Evolutionary conservation across 2,329 filamentous ascomycete genomes (phyloP).

Genomic region (Leptographium procerum): DNA sequence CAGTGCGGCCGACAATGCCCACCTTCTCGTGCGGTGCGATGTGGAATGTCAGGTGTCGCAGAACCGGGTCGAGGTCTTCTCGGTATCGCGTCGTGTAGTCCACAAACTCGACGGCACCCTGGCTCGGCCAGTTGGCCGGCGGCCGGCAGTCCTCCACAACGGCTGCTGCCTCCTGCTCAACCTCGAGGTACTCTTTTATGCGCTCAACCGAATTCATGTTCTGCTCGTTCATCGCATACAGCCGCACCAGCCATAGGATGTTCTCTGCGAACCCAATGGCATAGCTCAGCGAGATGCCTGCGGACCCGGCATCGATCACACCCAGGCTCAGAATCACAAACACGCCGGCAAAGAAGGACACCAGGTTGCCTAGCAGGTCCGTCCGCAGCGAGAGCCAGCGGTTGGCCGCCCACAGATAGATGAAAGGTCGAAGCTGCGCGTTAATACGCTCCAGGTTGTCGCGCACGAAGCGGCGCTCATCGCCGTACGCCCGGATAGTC

Average conservation of each 20-base stretch:
- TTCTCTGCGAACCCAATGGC: conserved; percentile 96
- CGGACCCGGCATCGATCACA: conserved; percentile 77
- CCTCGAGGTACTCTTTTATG: conserved; percentile 91
- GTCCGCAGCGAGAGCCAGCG: conserved; percentile 92
- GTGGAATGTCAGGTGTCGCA: conserved; percentile 75
- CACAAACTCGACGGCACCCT: conserved; percentile 78
- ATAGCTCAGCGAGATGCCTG: conserved; percentile 88
- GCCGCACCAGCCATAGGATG: conserved; percentile 86
- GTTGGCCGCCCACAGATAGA: conserved; percentile 93
- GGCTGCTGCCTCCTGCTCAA: conserved; percentile 80
- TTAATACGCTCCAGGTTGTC: conserved; percentile 87
- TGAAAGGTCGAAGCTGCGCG: conserved; percentile 82
- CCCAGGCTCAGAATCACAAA: conserved; percentile 82
- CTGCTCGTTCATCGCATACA: conserved; percentile 93
- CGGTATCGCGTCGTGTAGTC: conserved; percentile 85
- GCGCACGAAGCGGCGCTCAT: conserved; percentile 83
- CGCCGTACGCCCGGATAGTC: conserved; percentile 92
- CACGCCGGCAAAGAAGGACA: conserved; percentile 84
- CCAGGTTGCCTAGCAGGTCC: conserved; percentile 79
- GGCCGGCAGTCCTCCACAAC: conserved; percentile 71
- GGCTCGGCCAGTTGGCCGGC: conserved; percentile 68
- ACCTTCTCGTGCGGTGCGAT: conserved; percentile 84
- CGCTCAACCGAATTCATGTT: conserved; percentile 99
- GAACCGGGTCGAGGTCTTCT: conserved; percentile 73
- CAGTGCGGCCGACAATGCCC: conserved; percentile 89